Evolutionary conservation across 2,329 filamentous ascomycete species (phyloP).

Genomic region (Fusarium penzigii): DNA sequence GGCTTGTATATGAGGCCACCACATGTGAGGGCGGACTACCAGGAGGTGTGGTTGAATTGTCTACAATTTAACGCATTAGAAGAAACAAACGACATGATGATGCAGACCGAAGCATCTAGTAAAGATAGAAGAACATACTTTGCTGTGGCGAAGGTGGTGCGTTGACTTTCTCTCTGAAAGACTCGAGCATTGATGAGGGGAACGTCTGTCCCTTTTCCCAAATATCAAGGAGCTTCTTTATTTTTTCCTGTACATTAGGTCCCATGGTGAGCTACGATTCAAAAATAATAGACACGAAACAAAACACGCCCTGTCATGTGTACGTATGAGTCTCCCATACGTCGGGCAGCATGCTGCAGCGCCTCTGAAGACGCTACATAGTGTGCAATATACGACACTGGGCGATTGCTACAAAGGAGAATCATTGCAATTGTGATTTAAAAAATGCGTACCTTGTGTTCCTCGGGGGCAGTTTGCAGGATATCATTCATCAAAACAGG

Average conservation of each 20-base stretch:
- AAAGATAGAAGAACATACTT: slow-evolving; percentile 56
- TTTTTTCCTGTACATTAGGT: slow-evolving; percentile 77
- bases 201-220: slow-evolving; percentile 97
- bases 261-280: slow-evolving; percentile 42
- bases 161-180: slow-evolving; percentile 80
- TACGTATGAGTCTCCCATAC: slow-evolving; percentile 16
- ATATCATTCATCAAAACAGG: slow-evolving; percentile 96
- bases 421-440: slow-evolving; percentile 14
- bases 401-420: slow-evolving; percentile 24
- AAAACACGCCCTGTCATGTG: neutral
- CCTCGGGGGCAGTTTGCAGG: slow-evolving; percentile 79
- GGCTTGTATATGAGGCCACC: slow-evolving; percentile 40
- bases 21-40: slow-evolving; percentile 57
- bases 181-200: slow-evolving; percentile 73
- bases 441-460: slow-evolving; percentile 87
- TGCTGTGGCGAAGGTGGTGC: slow-evolving; percentile 54
- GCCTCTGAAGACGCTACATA: slow-evolving; percentile 14
- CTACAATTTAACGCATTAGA: slow-evolving; percentile 44
- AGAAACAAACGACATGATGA: slow-evolving; percentile 2
- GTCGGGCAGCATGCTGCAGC: slow-evolving; percentile 9
- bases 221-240: slow-evolving; percentile 90
- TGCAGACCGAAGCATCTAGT: neutral
- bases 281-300: slow-evolving; percentile 17
- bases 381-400: slow-evolving; percentile 14
- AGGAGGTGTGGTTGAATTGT: slow-evolving; percentile 70